A percentile compares a stretch with the other conserved stretches of the same genome.
Evolutionary conservation across 164 flowering plant species (phyloP).

Genomic region (Saururus chinensis): DNA sequence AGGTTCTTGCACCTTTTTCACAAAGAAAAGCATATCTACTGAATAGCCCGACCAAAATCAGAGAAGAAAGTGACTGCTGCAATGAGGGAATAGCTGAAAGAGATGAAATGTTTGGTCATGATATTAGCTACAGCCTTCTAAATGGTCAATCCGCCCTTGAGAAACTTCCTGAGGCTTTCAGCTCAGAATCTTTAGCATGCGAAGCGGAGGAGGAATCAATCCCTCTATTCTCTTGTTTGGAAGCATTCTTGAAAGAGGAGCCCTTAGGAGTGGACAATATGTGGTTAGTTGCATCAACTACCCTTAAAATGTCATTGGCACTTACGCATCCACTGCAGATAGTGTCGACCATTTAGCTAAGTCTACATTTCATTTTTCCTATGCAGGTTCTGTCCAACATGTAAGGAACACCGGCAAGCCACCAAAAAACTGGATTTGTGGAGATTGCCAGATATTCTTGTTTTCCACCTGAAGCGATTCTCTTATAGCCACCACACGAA

Average conservation of each 20-base stretch:
- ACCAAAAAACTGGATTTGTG: slow-evolving; percentile 90
- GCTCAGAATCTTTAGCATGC: slow-evolving; percentile 49
- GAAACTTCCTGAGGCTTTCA: slow-evolving; percentile 77
- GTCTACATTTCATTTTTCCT: background rate
- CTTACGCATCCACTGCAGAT: no score
- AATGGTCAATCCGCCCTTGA: no score
- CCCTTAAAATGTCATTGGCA: slow-evolving; percentile 3
- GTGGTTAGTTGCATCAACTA: slow-evolving; percentile 37
- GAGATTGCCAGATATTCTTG: slow-evolving; percentile 88
- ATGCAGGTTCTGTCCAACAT: slow-evolving; percentile 81
- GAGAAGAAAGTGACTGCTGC: no score
- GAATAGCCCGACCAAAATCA: no score
- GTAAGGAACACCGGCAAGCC: slow-evolving; percentile 94
- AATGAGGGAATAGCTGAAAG: no score
- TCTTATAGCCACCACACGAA: slow-evolving; percentile 76
- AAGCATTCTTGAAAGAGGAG: slow-evolving; percentile 92
- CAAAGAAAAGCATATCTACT: no score
- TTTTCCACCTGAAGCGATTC: slow-evolving; percentile 88
- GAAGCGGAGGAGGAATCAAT: slow-evolving; percentile 73
- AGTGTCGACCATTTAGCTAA: no score
- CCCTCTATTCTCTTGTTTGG: slow-evolving; percentile 85
- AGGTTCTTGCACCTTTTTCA: no score
- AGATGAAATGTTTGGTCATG: no score
- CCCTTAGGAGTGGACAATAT: slow-evolving; percentile 97
- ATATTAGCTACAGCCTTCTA: no score